Evolutionary conservation across 2,329 filamentous ascomycete species (phyloP).

Genomic region (Trichoderma sp.): DNA sequence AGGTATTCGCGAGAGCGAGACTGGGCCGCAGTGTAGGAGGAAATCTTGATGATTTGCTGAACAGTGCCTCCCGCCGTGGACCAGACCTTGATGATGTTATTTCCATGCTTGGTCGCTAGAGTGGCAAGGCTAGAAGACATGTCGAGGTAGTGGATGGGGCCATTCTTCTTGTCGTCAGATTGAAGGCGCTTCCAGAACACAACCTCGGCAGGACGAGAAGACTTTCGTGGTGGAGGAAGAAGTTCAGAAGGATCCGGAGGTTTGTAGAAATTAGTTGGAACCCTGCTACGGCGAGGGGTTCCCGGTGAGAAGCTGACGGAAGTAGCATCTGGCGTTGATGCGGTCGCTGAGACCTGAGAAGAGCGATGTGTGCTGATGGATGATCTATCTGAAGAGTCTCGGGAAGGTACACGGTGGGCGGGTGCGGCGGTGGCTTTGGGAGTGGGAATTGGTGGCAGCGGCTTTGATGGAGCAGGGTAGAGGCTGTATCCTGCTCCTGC

Average conservation of each 20-base stretch:
- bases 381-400: slow-evolving; percentile 19
- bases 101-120: slow-evolving; percentile 37
- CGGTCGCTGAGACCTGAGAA: slow-evolving; percentile 19
- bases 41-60: slow-evolving; percentile 45
- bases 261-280: slow-evolving; percentile 2
- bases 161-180: slow-evolving; percentile 32
- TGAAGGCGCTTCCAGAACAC: slow-evolving; percentile 26
- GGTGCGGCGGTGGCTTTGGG: slow-evolving; percentile 1
- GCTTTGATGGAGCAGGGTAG: slow-evolving; percentile 24
- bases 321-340: slow-evolving; percentile 12
- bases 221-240: background rate
- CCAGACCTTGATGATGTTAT: slow-evolving; percentile 90
- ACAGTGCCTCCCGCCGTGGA: slow-evolving; percentile 77
- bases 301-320: slow-evolving; percentile 19
- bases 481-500: slow-evolving; percentile 20
- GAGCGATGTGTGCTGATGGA: slow-evolving; percentile 21
- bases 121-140: slow-evolving; percentile 33
- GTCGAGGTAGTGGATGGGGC: slow-evolving; percentile 37
- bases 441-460: slow-evolving; percentile 22
- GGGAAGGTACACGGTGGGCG: slow-evolving; percentile 14
- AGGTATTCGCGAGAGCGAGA: slow-evolving; percentile 41
- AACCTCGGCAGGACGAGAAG: slow-evolving; percentile 20
- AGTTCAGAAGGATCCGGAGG: background rate
- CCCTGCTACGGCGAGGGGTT: slow-evolving; percentile 15
- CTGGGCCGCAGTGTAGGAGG: slow-evolving; percentile 39